phyloP scores from a whole-genome alignment of 192 early-diverging fungal species.

The Rhizoclosmatium sp. region DNA sequence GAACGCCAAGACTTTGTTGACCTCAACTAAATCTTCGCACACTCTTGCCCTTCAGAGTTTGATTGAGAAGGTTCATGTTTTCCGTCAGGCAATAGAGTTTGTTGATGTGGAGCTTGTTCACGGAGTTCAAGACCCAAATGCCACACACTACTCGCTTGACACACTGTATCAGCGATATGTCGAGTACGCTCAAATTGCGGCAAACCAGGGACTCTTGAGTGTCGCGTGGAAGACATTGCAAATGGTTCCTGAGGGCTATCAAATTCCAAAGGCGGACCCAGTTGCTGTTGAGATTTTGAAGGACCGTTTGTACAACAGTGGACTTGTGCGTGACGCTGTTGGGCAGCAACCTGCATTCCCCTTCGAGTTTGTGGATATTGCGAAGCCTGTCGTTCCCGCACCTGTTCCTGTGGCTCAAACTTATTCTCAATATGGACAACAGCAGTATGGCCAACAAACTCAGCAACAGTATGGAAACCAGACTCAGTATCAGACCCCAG shows the following conservation, averaged over 20 bases:
- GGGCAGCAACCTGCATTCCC: constrained; percentile 62
- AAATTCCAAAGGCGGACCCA: constrained; percentile 47
- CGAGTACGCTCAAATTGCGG: constrained; percentile 84
- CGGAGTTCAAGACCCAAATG: constrained; percentile 42
- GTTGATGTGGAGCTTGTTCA: constrained; percentile 75
- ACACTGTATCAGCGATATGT: constrained; percentile 84
- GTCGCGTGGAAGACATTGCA: constrained; percentile 82
- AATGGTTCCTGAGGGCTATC: constrained; percentile 74
- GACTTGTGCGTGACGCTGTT: constrained; percentile 44
- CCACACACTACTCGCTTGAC: constrained; percentile 59
- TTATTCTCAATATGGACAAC: constrained; percentile 17
- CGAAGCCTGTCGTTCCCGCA: constrained; percentile 27
- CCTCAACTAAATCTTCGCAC: neutral
- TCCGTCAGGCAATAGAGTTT: constrained; percentile 91
- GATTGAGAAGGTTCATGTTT: constrained; percentile 92
- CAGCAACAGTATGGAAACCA: neutral
- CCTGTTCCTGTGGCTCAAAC: constrained; percentile 27
- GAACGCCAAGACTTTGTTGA: constrained; percentile 57
- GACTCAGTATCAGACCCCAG: neutral
- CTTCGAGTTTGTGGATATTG: constrained; percentile 67
- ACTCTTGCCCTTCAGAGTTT: constrained; percentile 68
- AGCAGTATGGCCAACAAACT: neutral
- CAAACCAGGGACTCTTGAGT: constrained; percentile 76
- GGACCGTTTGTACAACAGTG: constrained; percentile 72
- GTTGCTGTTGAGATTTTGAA: constrained; percentile 70